These are phyloP conservation scores for Allium cepa DNA, from an alignment of 106 monocot species.

Conservation along the genomic window DNA sequence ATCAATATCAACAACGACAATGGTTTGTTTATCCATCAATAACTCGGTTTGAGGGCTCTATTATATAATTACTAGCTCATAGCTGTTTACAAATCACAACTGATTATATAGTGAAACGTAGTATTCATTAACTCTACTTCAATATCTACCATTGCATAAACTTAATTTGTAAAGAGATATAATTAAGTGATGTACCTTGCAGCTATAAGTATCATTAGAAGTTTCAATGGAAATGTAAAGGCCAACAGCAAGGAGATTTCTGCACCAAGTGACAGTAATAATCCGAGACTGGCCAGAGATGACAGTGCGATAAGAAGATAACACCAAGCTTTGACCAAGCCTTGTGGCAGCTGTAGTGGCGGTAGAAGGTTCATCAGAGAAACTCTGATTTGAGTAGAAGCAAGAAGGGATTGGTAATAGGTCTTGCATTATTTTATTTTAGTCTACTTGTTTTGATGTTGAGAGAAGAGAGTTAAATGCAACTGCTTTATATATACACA, in stretches of 20 bases:
- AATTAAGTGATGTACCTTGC: too few species aligned
- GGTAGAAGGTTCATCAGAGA: not conserved
- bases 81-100: too few species aligned
- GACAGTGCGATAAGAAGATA: conserved; percentile 49
- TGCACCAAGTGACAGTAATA: conserved; percentile 67
- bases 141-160: too few species aligned
- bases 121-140: too few species aligned
- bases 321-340: conserved; percentile 25
- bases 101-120: too few species aligned
- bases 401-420: conserved; percentile 45
- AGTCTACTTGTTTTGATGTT: not conserved
- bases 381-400: conserved; percentile 27
- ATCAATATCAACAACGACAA: too few species aligned
- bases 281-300: conserved; percentile 37
- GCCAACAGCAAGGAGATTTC: conserved; percentile 46
- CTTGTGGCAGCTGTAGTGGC: conserved; percentile 13
- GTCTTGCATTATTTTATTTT: conserved; percentile 42
- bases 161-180: too few species aligned
- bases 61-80: too few species aligned
- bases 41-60: too few species aligned
- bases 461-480: not conserved
- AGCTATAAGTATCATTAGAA: not conserved
- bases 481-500: not conserved
- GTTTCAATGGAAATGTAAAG: conserved; percentile 50
- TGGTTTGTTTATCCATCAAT: too few species aligned